Evolutionary conservation across 163 green algal species (phyloP).

Genomic region (Scenedesmus sp.): DNA sequence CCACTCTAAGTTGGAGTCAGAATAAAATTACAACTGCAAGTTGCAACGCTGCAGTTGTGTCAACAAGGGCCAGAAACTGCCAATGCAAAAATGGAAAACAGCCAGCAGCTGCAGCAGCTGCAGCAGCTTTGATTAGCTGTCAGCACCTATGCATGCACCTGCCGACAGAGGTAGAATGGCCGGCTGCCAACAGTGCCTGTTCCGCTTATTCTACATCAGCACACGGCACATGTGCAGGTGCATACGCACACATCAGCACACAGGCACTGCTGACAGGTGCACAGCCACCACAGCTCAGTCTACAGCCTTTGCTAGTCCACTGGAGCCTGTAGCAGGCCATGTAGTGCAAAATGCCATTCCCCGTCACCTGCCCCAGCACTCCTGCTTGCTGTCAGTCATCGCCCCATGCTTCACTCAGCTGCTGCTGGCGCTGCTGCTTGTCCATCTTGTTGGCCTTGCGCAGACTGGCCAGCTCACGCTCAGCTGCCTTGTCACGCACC

Average conservation of each 20-base stretch:
- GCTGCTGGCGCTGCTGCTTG: constrained; percentile 16
- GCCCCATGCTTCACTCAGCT: constrained; percentile 33
- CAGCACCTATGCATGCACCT: background rate
- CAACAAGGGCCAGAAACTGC: no score
- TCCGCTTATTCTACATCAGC: background rate
- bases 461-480: constrained; percentile 64
- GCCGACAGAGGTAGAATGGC: background rate
- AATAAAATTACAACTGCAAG: no score
- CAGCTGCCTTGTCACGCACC: constrained; percentile 57
- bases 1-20: no score
- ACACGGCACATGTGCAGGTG: background rate
- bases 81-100: no score
- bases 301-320: background rate
- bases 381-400: constrained; percentile 1
- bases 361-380: background rate
- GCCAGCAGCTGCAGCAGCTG: no score
- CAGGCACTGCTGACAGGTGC: background rate
- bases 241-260: background rate
- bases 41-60: no score
- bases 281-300: background rate
- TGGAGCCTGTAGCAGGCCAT: background rate
- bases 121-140: no score
- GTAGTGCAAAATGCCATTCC: background rate
- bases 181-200: background rate
- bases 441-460: constrained; percentile 55